phyloP scores from a whole-genome alignment of 148 eudicot genomes.

The Rhododendron ovatum region DNA sequence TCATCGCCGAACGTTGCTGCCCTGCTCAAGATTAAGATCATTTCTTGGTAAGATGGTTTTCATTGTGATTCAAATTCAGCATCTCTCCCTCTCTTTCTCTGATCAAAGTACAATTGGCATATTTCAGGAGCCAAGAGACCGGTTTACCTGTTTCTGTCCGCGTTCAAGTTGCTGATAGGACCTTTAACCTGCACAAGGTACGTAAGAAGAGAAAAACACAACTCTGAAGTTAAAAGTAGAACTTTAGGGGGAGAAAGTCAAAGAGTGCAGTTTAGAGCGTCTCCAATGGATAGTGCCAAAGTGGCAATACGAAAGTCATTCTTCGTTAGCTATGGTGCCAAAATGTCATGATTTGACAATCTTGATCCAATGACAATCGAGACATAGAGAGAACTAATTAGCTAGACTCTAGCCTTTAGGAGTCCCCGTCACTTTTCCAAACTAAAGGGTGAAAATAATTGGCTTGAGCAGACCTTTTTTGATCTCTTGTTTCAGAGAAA shows the following conservation, averaged over 20 bases:
- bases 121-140: conserved; percentile 3
- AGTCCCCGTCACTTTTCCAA: neutral
- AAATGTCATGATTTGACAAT: neutral
- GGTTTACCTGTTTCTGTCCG: conserved; percentile 51
- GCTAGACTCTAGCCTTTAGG: neutral
- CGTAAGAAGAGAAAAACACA: neutral
- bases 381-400: neutral
- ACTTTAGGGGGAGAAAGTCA: neutral
- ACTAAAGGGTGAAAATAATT: neutral
- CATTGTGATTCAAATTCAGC: neutral
- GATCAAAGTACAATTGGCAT: neutral
- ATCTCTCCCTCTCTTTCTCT: neutral
- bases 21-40: conserved; percentile 82
- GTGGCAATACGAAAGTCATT: neutral
- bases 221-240: neutral
- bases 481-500: neutral
- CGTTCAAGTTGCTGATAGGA: conserved; percentile 60
- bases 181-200: conserved; percentile 89
- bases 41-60: conserved; percentile 60
- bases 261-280: neutral
- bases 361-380: neutral
- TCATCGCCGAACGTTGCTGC: conserved; percentile 60
- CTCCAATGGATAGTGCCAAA: neutral
- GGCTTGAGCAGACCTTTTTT: neutral
- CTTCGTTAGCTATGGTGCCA: neutral